Conservation (phyloP, 768 basidiomycete species). For the Psilocybe tampanensis region DNA sequence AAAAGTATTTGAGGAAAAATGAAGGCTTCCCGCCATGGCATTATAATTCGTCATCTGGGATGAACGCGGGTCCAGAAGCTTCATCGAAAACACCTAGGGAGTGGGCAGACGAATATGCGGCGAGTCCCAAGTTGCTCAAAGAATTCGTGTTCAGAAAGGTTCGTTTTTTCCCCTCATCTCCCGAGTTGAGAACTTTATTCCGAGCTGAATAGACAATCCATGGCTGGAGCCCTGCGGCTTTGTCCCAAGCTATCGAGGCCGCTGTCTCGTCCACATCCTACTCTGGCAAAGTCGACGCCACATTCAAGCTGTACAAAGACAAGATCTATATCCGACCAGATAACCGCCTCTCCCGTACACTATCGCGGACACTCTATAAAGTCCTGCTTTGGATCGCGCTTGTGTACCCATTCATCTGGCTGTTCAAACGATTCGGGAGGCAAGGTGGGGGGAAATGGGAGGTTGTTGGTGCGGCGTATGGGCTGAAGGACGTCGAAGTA, state of each 20-base stretch:
- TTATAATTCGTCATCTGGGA: not conserved
- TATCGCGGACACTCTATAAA: constrained; percentile 68
- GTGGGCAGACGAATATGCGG: constrained; percentile 82
- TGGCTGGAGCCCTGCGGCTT: constrained; percentile 43
- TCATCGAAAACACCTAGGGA: constrained; percentile 62
- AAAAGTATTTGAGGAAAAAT: constrained; percentile 41
- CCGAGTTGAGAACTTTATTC: not conserved
- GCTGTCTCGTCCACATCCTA: constrained; percentile 42
- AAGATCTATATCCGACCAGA: constrained; percentile 65
- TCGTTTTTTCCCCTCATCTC: not conserved
- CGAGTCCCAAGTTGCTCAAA: constrained; percentile 65
- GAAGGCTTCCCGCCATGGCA: constrained; percentile 50
- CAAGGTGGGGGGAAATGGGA: constrained; percentile 72
- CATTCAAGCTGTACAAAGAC: constrained; percentile 43
- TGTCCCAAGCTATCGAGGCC: constrained; percentile 37
- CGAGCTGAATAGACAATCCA: constrained; percentile 31
- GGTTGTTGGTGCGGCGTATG: constrained; percentile 72
- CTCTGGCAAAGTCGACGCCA: constrained; percentile 40
- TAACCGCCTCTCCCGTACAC: constrained; percentile 59
- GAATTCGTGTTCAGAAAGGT: constrained; percentile 76
- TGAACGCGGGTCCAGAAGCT: constrained; percentile 3
- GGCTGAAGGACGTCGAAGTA: constrained; percentile 50
- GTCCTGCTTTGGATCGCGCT: constrained; percentile 65
- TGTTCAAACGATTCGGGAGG: constrained; percentile 65
- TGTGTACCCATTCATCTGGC: constrained; percentile 78